Percentiles rank a stretch among this genome's conserved stretches.
phyloP scores from a whole-genome alignment of 306 rosid genomes.

The Hippophae rhamnoides region DNA sequence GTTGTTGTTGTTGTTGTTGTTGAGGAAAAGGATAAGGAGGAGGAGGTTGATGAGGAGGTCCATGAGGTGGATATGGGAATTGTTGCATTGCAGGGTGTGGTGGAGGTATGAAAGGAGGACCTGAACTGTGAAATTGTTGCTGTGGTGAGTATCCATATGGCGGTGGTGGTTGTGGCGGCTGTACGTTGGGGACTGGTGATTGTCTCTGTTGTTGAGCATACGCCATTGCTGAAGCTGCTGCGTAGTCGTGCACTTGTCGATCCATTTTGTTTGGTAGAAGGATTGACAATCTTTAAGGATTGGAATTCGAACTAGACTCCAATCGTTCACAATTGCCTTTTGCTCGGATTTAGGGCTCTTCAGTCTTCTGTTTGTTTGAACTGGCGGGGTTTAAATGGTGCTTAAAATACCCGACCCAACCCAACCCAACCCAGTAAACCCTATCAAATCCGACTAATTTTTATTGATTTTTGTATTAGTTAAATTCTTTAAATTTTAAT shows the following conservation, averaged over 20 bases:
- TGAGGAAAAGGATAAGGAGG: conserved; percentile 52
- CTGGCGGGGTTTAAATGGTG: too few relatives aligned
- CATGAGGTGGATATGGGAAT: conserved; percentile 59
- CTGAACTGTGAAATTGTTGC: conserved; percentile 78
- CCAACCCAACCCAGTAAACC: too few relatives aligned
- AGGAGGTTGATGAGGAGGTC: conserved; percentile 50
- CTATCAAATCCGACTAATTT: too few relatives aligned
- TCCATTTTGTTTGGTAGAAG: conserved; percentile 36
- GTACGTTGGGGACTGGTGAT: background rate
- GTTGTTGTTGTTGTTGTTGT: conserved; percentile 55
- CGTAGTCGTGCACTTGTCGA: conserved; percentile 77
- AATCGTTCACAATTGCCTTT: too few relatives aligned
- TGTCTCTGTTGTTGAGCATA: conserved; percentile 80
- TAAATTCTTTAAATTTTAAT: too few relatives aligned
- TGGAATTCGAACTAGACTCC: too few relatives aligned
- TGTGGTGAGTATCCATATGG: conserved; percentile 75
- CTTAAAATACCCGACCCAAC: too few relatives aligned
- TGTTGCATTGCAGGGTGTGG: conserved; percentile 74
- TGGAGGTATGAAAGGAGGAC: conserved; percentile 73
- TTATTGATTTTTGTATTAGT: too few relatives aligned
- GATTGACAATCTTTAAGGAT: too few relatives aligned
- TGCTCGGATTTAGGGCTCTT: too few relatives aligned
- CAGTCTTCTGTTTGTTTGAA: too few relatives aligned
- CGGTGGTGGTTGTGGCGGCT: conserved; percentile 31
- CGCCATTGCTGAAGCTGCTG: conserved; percentile 69